Conservation (phyloP, 2,329 filamentous ascomycete species). For the Sarocladiaceae sp. region DNA sequence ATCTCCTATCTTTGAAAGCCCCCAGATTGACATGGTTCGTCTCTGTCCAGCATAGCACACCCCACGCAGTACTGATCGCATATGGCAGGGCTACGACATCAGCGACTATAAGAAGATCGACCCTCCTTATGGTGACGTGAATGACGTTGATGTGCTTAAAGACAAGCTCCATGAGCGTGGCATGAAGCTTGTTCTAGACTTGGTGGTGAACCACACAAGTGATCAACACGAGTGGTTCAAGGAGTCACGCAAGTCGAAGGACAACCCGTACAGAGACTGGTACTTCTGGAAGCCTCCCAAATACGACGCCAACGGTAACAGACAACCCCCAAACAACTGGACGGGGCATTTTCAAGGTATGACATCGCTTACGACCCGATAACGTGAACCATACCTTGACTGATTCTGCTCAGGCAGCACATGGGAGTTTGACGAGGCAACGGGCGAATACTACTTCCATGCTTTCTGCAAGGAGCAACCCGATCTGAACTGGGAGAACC, state of each 20-base stretch:
- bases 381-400: neutral
- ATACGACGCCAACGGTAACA: slow-evolving; percentile 48
- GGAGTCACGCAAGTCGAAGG: slow-evolving; percentile 45
- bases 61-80: neutral
- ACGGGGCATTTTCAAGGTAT: slow-evolving; percentile 31
- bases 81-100: slow-evolving; percentile 56
- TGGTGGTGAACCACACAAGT: slow-evolving; percentile 68
- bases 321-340: slow-evolving; percentile 57
- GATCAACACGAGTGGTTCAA: slow-evolving; percentile 53
- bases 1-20: slow-evolving; percentile 41
- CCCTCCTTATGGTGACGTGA: slow-evolving; percentile 58
- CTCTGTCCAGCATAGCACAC: neutral
- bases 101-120: slow-evolving; percentile 62
- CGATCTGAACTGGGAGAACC: slow-evolving; percentile 73
- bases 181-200: slow-evolving; percentile 65
- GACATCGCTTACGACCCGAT: neutral
- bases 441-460: slow-evolving; percentile 53
- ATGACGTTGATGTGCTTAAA: slow-evolving; percentile 59
- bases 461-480: slow-evolving; percentile 67
- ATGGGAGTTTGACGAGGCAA: slow-evolving; percentile 44
- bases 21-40: slow-evolving; percentile 56
- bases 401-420: slow-evolving; percentile 29
- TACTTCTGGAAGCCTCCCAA: slow-evolving; percentile 60
- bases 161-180: slow-evolving; percentile 52
- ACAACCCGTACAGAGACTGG: slow-evolving; percentile 51